Evolutionary conservation across 2,329 filamentous ascomycete genomes (phyloP), one percentile per base, ranked within the genome.

Genomic region (Lachnellula arida): DNA sequence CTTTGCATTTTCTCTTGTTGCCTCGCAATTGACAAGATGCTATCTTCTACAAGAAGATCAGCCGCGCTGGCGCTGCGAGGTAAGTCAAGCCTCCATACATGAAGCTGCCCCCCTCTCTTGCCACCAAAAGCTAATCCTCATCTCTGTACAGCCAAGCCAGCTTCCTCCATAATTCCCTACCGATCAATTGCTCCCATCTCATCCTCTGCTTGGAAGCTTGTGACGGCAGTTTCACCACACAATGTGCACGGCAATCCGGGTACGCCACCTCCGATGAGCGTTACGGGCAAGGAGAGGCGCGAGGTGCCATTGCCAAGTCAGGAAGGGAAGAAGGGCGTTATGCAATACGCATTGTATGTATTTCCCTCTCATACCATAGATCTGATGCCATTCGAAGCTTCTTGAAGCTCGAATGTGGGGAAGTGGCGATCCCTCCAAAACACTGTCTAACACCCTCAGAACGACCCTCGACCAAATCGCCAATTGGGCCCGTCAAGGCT

Each of bases 341-440:
- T 93, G 68, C 88, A 95, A 85, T 93, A 91, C 73, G 89, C 89
- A 62, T 80, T 95, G 88, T 93, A 88, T 65, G 88, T 83, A 50
- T 46, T 50, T 11, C 17, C 22, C n/a, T 39, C 37, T 1, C 42
- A 37, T 37, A 35, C 43, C 2, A 23, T 5, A 4, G 14, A 46
- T 43, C 25, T 32, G 6, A 12, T 11, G 14, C 3, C 7, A 40
- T 49, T 37, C 14, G 19, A n/a, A 28, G 14, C 14, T 51, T 19
- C 14, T 46, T 23, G 25, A 23, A 22, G 32, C 14, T 9, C 14
- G 2, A 15, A 25, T 28, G 46, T 28, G 28, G 19, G 32, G 37
- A 12, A 11, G 34, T 49, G 49, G 49, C 43, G 6, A 47, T n/a
- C 35, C 8, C 32, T 19, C 8, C 2, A 39, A 47, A 19, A 35